phyloP scores from a whole-genome alignment of 345 rosid species.

The Eucalyptus viminalis region DNA sequence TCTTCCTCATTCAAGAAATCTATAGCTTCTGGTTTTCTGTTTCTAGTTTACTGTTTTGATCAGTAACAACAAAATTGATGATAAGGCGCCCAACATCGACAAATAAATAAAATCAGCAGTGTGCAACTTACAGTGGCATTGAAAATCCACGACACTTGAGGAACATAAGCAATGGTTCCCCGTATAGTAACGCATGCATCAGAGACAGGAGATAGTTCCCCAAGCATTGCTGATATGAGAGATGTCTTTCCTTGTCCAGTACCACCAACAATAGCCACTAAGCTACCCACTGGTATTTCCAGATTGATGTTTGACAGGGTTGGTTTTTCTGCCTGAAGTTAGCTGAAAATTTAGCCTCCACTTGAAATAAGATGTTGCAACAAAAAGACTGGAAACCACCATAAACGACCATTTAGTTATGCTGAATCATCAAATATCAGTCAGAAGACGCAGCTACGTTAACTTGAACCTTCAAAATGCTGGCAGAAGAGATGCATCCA shows the following conservation, averaged over 20 bases:
- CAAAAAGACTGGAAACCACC: not conserved
- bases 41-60: too few species aligned
- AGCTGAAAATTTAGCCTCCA: not conserved
- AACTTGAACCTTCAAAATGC: not conserved
- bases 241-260: slow-evolving; percentile 99
- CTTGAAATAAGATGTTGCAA: not conserved
- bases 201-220: slow-evolving; percentile 61
- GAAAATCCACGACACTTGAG: slow-evolving; percentile 98
- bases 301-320: slow-evolving; percentile 63
- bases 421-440: not conserved
- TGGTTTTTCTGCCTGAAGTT: slow-evolving; percentile 43
- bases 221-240: slow-evolving; percentile 88
- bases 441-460: not conserved
- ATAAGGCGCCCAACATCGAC: not conserved
- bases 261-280: slow-evolving; percentile 88
- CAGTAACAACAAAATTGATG: too few species aligned
- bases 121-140: slow-evolving; percentile 69
- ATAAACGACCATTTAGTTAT: not conserved
- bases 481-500: not conserved
- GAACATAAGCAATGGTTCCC: slow-evolving; percentile 90
- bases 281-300: slow-evolving; percentile 64
- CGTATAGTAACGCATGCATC: slow-evolving; percentile 42
- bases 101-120: not conserved
- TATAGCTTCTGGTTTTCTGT: too few species aligned
- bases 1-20: too few species aligned